Conservation (phyloP, 75 land plant genomes). For the Larix kaempferi region DNA sequence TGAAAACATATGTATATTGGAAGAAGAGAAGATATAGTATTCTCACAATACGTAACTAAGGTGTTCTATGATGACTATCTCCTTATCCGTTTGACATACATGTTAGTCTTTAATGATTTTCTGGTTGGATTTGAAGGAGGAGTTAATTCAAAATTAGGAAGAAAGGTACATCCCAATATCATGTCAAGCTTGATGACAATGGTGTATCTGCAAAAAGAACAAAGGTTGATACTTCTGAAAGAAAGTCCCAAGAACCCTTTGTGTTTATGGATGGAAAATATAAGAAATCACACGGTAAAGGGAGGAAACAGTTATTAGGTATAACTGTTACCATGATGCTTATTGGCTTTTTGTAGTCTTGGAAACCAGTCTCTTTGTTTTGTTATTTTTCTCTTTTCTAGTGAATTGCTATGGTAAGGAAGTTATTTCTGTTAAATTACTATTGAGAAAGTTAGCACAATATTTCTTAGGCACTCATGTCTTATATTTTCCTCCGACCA, state of each 20-base stretch:
- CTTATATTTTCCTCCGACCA: background rate
- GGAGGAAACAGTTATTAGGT: background rate
- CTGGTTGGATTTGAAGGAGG: background rate
- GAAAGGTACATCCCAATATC: background rate
- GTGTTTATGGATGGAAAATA: background rate
- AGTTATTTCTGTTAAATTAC: background rate
- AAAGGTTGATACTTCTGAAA: background rate
- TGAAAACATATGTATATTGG: background rate
- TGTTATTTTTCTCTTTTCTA: background rate
- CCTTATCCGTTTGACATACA: background rate
- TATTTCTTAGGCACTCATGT: background rate
- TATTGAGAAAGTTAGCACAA: background rate
- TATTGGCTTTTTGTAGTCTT: background rate
- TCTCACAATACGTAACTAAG: conserved; percentile 2
- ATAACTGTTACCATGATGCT: background rate
- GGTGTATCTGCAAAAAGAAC: background rate
- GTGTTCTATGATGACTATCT: too few relatives aligned
- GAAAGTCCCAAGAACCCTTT: background rate
- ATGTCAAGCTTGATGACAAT: background rate
- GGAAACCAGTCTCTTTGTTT: background rate
- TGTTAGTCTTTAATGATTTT: background rate
- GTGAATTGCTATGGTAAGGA: background rate
- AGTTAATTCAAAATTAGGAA: background rate
- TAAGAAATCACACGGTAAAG: background rate
- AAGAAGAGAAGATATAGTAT: background rate